phyloP scores from a whole-genome alignment of 2,329 filamentous ascomycete genomes.

The Cladosporium colombiae region DNA sequence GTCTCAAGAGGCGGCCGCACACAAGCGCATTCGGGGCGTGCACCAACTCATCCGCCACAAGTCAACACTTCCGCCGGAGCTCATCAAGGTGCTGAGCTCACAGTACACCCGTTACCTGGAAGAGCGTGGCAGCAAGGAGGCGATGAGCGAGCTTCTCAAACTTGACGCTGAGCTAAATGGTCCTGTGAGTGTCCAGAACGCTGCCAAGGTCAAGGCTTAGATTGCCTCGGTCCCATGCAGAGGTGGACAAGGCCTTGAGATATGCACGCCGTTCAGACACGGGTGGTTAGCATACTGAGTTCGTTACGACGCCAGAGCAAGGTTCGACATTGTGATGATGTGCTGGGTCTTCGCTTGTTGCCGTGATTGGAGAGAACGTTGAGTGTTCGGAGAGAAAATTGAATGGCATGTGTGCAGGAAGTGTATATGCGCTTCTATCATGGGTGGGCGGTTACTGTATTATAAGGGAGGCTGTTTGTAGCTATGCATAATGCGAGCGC shows the following conservation, averaged over 20 bases:
- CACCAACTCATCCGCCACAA: conserved; percentile 69
- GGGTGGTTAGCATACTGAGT: neutral
- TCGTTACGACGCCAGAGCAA: neutral
- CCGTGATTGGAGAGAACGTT: neutral
- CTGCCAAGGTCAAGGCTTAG: conserved; percentile 3
- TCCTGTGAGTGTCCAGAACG: conserved; percentile 35
- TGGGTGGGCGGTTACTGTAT: neutral
- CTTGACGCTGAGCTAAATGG: conserved; percentile 88
- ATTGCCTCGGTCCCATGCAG: neutral
- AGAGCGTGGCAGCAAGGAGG: conserved; percentile 75
- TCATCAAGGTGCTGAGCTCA: conserved; percentile 74
- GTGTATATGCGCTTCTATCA: neutral
- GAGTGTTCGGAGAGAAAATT: neutral
- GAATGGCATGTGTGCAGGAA: neutral
- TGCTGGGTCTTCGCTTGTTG: neutral
- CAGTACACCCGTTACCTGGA: conserved; percentile 82
- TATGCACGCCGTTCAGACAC: neutral
- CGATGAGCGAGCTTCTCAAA: conserved; percentile 81
- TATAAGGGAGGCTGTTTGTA: neutral
- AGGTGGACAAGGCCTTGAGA: neutral
- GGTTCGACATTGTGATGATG: neutral
- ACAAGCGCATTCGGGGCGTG: conserved; percentile 76
- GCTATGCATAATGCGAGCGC: neutral
- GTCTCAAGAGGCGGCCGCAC: conserved; percentile 64
- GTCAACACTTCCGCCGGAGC: conserved; percentile 66